A percentile compares a stretch with the other conserved stretches of the same genome.
These are phyloP conservation scores for Cordyceps cicadae DNA, from an alignment of 2,329 filamentous ascomycete genomes.

Conservation along the genomic window DNA sequence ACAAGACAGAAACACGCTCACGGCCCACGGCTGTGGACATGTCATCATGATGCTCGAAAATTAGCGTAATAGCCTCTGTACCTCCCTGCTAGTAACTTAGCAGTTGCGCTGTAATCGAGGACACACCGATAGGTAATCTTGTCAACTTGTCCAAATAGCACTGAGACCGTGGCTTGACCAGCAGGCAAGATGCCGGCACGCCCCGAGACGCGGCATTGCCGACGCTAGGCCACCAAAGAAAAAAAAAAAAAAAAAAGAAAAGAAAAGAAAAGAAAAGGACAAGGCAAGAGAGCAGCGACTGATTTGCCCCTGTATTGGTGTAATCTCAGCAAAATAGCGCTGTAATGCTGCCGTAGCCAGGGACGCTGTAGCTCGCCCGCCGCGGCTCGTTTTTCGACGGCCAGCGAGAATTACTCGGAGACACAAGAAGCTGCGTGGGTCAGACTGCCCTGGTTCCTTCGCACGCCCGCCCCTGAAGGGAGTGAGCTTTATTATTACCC, in stretches of 20 bases:
- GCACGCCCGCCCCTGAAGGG: too few relatives aligned
- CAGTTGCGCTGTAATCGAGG: neutral
- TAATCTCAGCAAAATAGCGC: too few relatives aligned
- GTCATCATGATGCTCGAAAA: neutral
- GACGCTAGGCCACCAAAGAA: neutral
- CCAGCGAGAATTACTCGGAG: too few relatives aligned
- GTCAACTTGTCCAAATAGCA: neutral
- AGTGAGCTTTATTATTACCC: too few relatives aligned
- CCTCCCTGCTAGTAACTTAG: neutral
- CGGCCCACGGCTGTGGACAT: conserved; percentile 1
- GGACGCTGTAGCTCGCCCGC: too few relatives aligned
- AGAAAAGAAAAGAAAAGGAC: neutral
- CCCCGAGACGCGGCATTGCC: conserved; percentile 1
- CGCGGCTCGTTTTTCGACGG: too few relatives aligned
- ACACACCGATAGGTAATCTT: neutral
- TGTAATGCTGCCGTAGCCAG: too few relatives aligned
- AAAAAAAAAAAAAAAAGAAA: neutral
- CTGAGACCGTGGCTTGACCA: neutral
- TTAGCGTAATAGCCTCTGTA: neutral
- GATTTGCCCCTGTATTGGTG: too few relatives aligned
- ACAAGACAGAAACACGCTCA: conserved; percentile 6
- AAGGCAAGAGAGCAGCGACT: too few relatives aligned
- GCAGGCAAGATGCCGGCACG: neutral
- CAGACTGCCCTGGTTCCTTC: too few relatives aligned
- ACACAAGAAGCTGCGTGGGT: too few relatives aligned